These are phyloP conservation scores for Annulohypoxylon truncatum DNA, from an alignment of 2,329 filamentous ascomycete species.

Conservation along the genomic window DNA sequence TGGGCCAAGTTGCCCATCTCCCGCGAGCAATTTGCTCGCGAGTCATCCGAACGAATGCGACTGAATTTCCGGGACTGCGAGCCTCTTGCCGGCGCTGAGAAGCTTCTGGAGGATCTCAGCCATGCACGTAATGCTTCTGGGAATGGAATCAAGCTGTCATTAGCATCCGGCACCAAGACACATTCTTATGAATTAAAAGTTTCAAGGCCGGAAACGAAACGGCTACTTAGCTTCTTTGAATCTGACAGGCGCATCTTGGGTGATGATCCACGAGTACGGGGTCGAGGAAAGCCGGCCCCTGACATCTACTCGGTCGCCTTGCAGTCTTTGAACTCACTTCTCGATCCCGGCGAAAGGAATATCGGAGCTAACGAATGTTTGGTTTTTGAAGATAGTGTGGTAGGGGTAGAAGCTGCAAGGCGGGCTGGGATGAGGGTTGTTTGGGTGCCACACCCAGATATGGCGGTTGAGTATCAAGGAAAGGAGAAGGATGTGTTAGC, in stretches of 20 bases:
- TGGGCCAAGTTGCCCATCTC: conserved; percentile 76
- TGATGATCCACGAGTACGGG: conserved; percentile 73
- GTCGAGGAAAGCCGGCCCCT: conserved; percentile 75
- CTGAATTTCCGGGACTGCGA: conserved; percentile 44
- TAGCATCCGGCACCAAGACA: neutral
- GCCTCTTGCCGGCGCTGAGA: neutral
- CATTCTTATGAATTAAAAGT: conserved; percentile 72
- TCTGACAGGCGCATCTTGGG: conserved; percentile 68
- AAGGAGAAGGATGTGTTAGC: conserved; percentile 44
- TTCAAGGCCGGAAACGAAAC: conserved; percentile 38
- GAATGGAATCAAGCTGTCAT: neutral
- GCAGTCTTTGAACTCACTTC: conserved; percentile 68
- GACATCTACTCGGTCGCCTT: conserved; percentile 78
- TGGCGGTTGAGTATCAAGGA: conserved; percentile 54
- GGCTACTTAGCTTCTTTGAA: conserved; percentile 57
- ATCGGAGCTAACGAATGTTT: conserved; percentile 74
- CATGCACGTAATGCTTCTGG: neutral
- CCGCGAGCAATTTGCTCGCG: conserved; percentile 55
- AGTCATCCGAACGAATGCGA: conserved; percentile 46
- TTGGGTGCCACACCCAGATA: conserved; percentile 74
- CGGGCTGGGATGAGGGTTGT: conserved; percentile 79
- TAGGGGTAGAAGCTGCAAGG: conserved; percentile 75
- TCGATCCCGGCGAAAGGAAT: conserved; percentile 57
- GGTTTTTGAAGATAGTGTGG: conserved; percentile 78
- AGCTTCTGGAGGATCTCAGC: neutral